These are phyloP conservation scores for Ganoderma sp. DNA, from an alignment of 1,284 basidiomycete genomes.

Conservation along the genomic window DNA sequence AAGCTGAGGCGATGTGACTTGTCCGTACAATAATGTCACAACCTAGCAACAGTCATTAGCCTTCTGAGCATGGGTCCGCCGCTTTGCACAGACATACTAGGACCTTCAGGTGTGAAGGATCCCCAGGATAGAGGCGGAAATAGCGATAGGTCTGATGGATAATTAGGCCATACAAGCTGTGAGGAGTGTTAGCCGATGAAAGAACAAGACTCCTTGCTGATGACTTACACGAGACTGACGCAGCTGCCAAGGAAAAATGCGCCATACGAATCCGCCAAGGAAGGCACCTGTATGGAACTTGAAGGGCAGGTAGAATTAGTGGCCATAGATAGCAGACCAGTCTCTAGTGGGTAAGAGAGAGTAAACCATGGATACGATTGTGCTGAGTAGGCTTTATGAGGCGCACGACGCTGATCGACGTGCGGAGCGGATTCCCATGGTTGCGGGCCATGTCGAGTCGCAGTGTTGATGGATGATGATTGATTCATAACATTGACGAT, in stretches of 20 bases:
- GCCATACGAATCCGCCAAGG: conserved; percentile 2
- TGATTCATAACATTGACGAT: no score
- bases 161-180: conserved; percentile 21
- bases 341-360: not conserved
- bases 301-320: not conserved
- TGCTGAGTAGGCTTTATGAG: not conserved
- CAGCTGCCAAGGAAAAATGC: conserved; percentile 6
- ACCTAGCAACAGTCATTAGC: not conserved
- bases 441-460: no score
- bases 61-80: not conserved
- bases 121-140: conserved; percentile 18
- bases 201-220: not conserved
- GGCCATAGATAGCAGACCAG: not conserved
- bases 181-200: not conserved
- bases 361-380: not conserved
- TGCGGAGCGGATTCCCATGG: no score
- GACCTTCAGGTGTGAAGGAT: not conserved
- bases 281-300: not conserved
- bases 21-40: not conserved
- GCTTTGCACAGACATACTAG: not conserved
- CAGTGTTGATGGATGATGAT: no score
- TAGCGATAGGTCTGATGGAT: conserved; percentile 19
- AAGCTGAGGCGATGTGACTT: not conserved
- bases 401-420: no score
- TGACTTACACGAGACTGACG: conserved; percentile 1